Evolutionary conservation across 768 basidiomycete species (phyloP), one percentile per base, ranked within the genome.

Genomic region (Pholiota molesta): DNA sequence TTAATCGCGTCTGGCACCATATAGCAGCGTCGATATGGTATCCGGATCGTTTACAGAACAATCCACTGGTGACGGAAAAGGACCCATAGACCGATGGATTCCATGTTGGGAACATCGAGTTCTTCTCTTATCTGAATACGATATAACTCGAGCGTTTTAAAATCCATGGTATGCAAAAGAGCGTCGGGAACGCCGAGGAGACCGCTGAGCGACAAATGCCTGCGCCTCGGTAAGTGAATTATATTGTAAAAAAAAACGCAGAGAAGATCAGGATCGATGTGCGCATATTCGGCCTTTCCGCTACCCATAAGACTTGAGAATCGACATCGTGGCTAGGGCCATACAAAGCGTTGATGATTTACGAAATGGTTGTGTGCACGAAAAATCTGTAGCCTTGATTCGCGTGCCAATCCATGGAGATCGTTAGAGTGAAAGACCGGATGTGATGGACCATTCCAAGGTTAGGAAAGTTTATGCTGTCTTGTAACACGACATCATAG

Each of bases 361-460:
- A n/a, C 21, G 21, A 23, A 19, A 52, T n/a, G 39, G n/a, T 19
- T 3, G 29, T 33, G 16, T 33, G 13, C 11, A 17, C 16, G 4
- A 51, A 31, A 17, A 55, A 19, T 2, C 19, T 19, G n/a, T 33
- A 28, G 10, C 6, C 39, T n/a, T 9, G 21, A 13, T 26, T 13
- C 16, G 3, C 2, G 16, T 28, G 17, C 23, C 55, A 44, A 14
- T n/a, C 8, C 11, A 13, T 8, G 10, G 28, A 16, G 26, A 28
- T 29, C 7, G 3, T 33, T 13, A n/a, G 52, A 8, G 21, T 52
- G 19, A 60, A 52, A 9, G 59, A 44, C 17, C 23, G 39, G 23
- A 62, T 51, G 21, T 62, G 26, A 66, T 59, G 55, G 21, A 49
- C 49, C 57, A 63, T 47, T 21, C 57, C 56, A 21, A 62, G 52